These are phyloP conservation scores for Skeletonema potamos DNA, from an alignment of 108 stramenopile species.

Conservation along the genomic window DNA sequence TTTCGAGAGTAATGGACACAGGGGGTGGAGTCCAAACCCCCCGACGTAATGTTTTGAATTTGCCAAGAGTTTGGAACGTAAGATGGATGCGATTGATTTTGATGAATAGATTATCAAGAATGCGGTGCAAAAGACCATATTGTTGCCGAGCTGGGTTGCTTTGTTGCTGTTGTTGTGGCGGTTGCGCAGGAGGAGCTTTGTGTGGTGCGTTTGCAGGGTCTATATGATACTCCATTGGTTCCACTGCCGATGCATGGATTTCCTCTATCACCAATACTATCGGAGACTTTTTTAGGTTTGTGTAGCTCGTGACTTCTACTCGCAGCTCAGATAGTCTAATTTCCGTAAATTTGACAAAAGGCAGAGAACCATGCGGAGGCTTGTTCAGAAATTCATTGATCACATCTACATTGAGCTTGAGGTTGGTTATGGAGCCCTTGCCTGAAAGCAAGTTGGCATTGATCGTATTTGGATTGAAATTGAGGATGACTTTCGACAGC, in stretches of 20 bases:
- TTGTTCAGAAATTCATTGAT: slow-evolving; percentile 57
- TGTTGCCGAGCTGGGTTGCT: slow-evolving; percentile 13
- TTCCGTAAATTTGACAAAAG: slow-evolving; percentile 59
- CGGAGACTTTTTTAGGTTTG: slow-evolving; percentile 80
- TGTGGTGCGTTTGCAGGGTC: slow-evolving; percentile 16
- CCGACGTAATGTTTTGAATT: slow-evolving; percentile 70
- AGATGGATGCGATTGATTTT: slow-evolving; percentile 56
- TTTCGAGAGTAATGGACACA: slow-evolving; percentile 30
- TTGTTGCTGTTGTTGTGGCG: slow-evolving; percentile 8
- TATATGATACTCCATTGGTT: slow-evolving; percentile 55
- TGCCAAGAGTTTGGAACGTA: slow-evolving; percentile 61
- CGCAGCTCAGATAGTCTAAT: slow-evolving; percentile 64
- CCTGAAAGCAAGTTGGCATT: slow-evolving; percentile 81
- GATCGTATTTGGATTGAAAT: slow-evolving; percentile 72
- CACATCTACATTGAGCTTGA: slow-evolving; percentile 60
- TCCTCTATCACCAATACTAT: slow-evolving; percentile 74
- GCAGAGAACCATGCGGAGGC: slow-evolving; percentile 33
- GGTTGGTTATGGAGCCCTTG: slow-evolving; percentile 73
- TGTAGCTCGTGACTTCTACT: slow-evolving; percentile 73
- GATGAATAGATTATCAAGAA: slow-evolving; percentile 70
- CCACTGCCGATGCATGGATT: slow-evolving; percentile 48
- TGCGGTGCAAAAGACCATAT: slow-evolving; percentile 73
- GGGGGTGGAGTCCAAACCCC: slow-evolving; percentile 77
- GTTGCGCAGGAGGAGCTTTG: neutral
- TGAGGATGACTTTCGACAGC: slow-evolving; percentile 74